These are phyloP conservation scores for Capronia americana DNA, from an alignment of 2,329 filamentous ascomycete species.

Conservation along the genomic window DNA sequence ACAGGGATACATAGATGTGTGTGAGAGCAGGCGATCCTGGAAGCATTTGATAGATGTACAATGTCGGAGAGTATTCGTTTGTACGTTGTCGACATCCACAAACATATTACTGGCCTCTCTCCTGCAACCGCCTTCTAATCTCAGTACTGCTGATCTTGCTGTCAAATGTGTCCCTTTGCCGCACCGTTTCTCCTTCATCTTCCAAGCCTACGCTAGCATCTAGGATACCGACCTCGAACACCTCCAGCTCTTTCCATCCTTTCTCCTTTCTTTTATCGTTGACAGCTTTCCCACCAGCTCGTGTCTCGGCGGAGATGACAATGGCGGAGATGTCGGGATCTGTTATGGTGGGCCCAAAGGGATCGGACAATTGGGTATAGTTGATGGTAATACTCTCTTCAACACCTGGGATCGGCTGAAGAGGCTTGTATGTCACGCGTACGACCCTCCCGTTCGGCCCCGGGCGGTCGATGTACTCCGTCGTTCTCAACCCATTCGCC, in stretches of 20 bases:
- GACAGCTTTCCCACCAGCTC: slow-evolving; percentile 80
- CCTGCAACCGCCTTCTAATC: slow-evolving; percentile 64
- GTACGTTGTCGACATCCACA: not conserved
- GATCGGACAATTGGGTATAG: slow-evolving; percentile 84
- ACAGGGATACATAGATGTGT: not conserved
- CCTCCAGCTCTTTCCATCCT: slow-evolving; percentile 75
- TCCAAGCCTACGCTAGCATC: slow-evolving; percentile 52
- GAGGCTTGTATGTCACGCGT: slow-evolving; percentile 45
- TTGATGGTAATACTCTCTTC: slow-evolving; percentile 65
- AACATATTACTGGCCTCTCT: slow-evolving; percentile 7
- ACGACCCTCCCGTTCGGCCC: slow-evolving; percentile 51
- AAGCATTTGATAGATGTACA: slow-evolving; percentile 4
- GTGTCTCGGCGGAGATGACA: slow-evolving; percentile 87
- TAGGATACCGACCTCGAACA: slow-evolving; percentile 90
- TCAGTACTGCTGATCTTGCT: slow-evolving; percentile 91
- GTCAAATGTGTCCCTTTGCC: slow-evolving; percentile 66
- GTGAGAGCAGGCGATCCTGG: not conserved
- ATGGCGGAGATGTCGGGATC: slow-evolving; percentile 78
- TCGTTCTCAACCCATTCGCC: slow-evolving; percentile 25
- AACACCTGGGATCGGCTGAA: not conserved
- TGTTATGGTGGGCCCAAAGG: slow-evolving; percentile 88
- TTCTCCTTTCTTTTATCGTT: slow-evolving; percentile 80
- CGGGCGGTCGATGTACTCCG: slow-evolving; percentile 45
- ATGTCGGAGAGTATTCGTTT: not conserved
- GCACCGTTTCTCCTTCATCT: slow-evolving; percentile 45